phyloP scores from a whole-genome alignment of 2,329 filamentous ascomycete genomes.

The Colletotrichum viniferum region DNA sequence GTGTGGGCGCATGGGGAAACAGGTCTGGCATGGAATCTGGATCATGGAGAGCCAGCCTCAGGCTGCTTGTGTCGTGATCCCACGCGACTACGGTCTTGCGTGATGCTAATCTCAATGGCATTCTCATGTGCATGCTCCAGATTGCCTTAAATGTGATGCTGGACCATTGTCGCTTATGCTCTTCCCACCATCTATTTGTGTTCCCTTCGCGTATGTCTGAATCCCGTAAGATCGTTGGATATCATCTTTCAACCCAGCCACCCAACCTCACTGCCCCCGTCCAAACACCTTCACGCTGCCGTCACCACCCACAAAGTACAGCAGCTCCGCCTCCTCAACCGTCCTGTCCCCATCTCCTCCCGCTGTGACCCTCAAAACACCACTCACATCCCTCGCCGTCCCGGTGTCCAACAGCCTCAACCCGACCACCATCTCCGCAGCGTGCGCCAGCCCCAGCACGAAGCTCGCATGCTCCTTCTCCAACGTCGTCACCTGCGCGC shows the following conservation, averaged over 20 bases:
- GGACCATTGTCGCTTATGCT: background rate
- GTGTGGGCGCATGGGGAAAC: background rate
- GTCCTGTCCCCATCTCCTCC: conserved; percentile 42
- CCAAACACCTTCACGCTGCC: conserved; percentile 85
- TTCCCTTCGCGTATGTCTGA: background rate
- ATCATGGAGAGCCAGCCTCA: conserved; percentile 14
- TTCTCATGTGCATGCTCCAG: background rate
- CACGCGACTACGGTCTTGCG: background rate
- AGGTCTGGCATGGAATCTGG: conserved; percentile 4
- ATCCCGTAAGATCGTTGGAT: background rate
- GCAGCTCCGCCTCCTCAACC: conserved; percentile 68
- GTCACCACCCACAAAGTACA: conserved; percentile 83
- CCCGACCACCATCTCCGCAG: conserved; percentile 73
- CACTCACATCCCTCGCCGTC: conserved; percentile 88
- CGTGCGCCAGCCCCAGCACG: conserved; percentile 73
- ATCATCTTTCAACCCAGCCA: background rate
- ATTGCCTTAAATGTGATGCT: background rate
- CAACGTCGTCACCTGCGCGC: conserved; percentile 63
- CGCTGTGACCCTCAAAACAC: conserved; percentile 77
- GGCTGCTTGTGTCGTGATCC: background rate
- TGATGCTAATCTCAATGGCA: background rate
- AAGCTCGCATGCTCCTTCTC: conserved; percentile 77
- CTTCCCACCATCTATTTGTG: background rate
- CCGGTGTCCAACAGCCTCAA: conserved; percentile 83
- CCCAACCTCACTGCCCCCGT: conserved; percentile 61